Base-by-base conservation (phyloP, 768 basidiomycete species). In the Trametes coccinea region DNA sequence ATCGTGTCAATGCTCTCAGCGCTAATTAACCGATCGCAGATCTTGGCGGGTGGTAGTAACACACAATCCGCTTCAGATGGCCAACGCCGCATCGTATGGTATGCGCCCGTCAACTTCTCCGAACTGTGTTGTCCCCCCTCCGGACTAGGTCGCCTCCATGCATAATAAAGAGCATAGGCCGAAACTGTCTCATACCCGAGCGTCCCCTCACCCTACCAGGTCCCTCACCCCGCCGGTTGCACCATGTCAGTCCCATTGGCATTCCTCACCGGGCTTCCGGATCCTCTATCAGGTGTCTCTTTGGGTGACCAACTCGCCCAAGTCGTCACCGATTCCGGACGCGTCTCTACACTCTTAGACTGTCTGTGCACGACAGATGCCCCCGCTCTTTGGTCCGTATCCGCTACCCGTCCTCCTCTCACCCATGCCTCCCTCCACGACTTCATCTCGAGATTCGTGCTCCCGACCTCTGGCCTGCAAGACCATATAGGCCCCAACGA, bases 321-420 rank as follows among this genome's bases (percentile, higher is more conserved):
- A 27, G 53, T 59, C 27, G 66, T 82, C 59, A 69, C 70, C 14
- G 62, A 68, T 50, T 75, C 76, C 4, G 56, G 70, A 13, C 59
- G 60, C 16, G 66, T 78, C 30, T 41, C 65, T 22, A 71, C 79
- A 30, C 73, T 82, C 37, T 64, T 80, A 30, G 78, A 80, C 68
- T 80, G 78, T 60, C 67, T 82, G 3, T 71, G 68, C 45, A 69
- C 70, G 9, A 74, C 73, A 27, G 55, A 68, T 41, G 60, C 63
- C 10, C 77, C 79, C 27, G 79, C 76, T 11, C 71, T 82, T 49
- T 74, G 74, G 60, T 76, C 79, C n/a, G 70, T 77, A 17, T 74
- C 79, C 58, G 56, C 70, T 41, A 70, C 71, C 9, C 74, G 76
- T 3, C 72, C 70, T 8, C 75, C 77, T 29, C 66, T 82, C 7